A percentile compares a stretch with the other conserved stretches of the same genome.
phyloP scores from a whole-genome alignment of 2,329 filamentous ascomycete species.

The Bipolaris sorokiniana region DNA sequence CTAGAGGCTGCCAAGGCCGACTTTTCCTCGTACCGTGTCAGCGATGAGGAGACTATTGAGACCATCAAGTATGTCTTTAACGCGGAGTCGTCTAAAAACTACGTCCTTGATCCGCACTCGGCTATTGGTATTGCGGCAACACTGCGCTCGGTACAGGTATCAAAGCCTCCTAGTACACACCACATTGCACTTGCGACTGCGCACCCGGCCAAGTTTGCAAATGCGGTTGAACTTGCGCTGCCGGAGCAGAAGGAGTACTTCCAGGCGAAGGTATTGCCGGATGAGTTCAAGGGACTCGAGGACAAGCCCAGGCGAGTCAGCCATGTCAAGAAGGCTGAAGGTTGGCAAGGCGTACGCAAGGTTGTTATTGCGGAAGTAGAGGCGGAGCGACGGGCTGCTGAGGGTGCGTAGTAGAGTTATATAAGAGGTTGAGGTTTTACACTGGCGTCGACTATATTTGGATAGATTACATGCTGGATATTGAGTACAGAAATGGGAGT shows the following conservation, averaged over 20 bases:
- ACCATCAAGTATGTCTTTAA: slow-evolving; percentile 57
- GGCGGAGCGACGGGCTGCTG: slow-evolving; percentile 44
- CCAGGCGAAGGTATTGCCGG: slow-evolving; percentile 78
- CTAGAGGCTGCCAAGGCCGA: slow-evolving; percentile 72
- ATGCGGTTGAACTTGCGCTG: slow-evolving; percentile 81
- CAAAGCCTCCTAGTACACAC: slow-evolving; percentile 56
- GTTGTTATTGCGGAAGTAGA: slow-evolving; percentile 77
- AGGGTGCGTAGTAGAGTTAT: slow-evolving; percentile 22
- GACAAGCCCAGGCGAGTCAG: slow-evolving; percentile 76
- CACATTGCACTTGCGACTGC: slow-evolving; percentile 91
- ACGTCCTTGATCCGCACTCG: slow-evolving; percentile 91
- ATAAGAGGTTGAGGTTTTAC: neutral
- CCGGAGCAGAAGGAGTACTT: slow-evolving; percentile 73
- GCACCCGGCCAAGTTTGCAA: slow-evolving; percentile 92
- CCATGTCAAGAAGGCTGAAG: slow-evolving; percentile 66
- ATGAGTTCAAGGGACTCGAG: slow-evolving; percentile 81
- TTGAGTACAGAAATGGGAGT: neutral
- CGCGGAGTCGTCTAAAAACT: slow-evolving; percentile 58
- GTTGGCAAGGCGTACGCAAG: slow-evolving; percentile 76
- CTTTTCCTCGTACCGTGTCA: slow-evolving; percentile 80
- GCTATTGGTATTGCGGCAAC: slow-evolving; percentile 85
- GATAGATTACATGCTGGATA: slow-evolving; percentile 6
- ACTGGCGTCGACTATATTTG: neutral
- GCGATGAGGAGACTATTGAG: slow-evolving; percentile 58
- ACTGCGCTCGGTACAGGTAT: slow-evolving; percentile 67